phyloP scores from a whole-genome alignment of 371 early-diverging fungal species.

The Zancudomyces culisetae region DNA sequence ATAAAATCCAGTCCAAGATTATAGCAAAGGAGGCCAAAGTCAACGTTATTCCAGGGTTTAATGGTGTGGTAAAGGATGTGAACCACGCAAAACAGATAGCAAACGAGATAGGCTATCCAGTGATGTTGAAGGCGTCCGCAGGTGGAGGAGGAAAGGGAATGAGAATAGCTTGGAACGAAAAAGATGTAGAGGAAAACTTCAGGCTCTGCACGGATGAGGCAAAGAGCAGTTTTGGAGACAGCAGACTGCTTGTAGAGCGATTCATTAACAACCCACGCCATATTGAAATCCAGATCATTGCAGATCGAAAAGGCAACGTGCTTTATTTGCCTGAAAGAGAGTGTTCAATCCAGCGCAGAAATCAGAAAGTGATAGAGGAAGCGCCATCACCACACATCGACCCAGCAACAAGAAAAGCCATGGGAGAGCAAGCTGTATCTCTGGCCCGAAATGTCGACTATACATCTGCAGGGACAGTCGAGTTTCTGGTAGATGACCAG shows the following conservation, averaged over 20 bases:
- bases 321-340: constrained; percentile 92
- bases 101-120: constrained; percentile 67
- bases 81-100: constrained; percentile 57
- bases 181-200: constrained; percentile 46
- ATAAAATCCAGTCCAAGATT: constrained; percentile 82
- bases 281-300: constrained; percentile 93
- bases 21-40: constrained; percentile 81
- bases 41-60: constrained; percentile 86
- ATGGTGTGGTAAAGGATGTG: constrained; percentile 71
- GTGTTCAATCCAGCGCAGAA: constrained; percentile 91
- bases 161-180: constrained; percentile 45
- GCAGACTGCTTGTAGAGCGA: constrained; percentile 79
- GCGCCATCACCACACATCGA: constrained; percentile 64
- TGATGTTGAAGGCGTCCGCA: constrained; percentile 86
- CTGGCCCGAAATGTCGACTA: constrained; percentile 84
- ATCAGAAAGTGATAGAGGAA: constrained; percentile 96
- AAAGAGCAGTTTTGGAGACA: constrained; percentile 77
- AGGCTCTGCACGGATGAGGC: constrained; percentile 78
- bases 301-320: constrained; percentile 69
- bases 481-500: constrained; percentile 85
- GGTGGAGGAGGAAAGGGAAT: constrained; percentile 98
- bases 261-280: constrained; percentile 71
- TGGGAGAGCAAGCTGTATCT: constrained; percentile 82
- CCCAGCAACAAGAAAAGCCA: constrained; percentile 41
- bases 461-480: constrained; percentile 90